phyloP scores from a whole-genome alignment of 768 basidiomycete species.

The Rhizopogon vinicolor region DNA sequence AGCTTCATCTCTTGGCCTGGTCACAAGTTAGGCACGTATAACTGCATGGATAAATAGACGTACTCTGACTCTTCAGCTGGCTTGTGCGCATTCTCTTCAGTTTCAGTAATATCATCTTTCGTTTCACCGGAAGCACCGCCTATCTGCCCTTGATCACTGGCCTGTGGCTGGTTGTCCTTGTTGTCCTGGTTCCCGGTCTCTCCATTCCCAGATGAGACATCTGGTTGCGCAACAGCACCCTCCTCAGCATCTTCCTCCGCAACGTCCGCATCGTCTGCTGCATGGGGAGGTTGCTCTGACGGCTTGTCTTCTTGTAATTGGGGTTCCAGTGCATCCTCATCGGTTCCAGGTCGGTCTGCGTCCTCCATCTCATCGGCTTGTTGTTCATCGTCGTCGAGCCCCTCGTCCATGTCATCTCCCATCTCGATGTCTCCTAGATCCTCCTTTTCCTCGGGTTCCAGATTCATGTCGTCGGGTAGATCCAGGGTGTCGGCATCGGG shows the following conservation, averaged over 20 bases:
- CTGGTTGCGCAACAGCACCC: constrained; percentile 30
- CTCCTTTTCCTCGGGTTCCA: constrained; percentile 37
- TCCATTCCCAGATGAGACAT: constrained; percentile 26
- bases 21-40: background rate
- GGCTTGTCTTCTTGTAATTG: constrained; percentile 12
- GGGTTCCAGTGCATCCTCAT: constrained; percentile 22
- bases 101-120: constrained; percentile 3
- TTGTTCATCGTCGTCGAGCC: constrained; percentile 27
- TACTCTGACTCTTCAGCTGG: constrained; percentile 17
- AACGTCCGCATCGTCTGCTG: constrained; percentile 20
- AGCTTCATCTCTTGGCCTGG: background rate
- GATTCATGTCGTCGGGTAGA: constrained; percentile 81
- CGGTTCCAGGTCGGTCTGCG: constrained; percentile 5
- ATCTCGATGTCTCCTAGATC: constrained; percentile 20
- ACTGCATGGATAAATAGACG: background rate
- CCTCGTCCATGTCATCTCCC: constrained; percentile 32
- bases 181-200: constrained; percentile 13
- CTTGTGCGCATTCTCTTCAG: constrained; percentile 25
- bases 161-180: constrained; percentile 8
- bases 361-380: constrained; percentile 27
- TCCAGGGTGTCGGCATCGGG: constrained; percentile 82
- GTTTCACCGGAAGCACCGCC: constrained; percentile 10
- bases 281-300: constrained; percentile 8
- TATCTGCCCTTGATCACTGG: constrained; percentile 17
- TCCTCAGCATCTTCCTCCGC: constrained; percentile 24